Percentiles rank a stretch among this genome's conserved stretches.
Conservation (phyloP, 306 rosid genomes). For the Inga laurina region DNA sequence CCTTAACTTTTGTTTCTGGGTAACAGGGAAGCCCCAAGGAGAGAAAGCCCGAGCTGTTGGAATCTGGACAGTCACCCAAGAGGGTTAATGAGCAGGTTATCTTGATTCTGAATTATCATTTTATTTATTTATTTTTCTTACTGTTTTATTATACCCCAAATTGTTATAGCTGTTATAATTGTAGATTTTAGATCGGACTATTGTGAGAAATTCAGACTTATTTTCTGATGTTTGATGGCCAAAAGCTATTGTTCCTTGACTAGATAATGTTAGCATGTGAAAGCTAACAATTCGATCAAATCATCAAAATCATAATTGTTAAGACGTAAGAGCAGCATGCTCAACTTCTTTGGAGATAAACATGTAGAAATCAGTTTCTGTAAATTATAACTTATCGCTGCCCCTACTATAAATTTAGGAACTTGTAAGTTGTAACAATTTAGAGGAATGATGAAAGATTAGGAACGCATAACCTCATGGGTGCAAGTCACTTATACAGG, state of each 20-base stretch:
- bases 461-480: not conserved
- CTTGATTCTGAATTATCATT: not conserved
- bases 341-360: not conserved
- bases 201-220: constrained; percentile 13
- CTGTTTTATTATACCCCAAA: not conserved
- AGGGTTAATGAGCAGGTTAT: constrained; percentile 53
- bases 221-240: constrained; percentile 17
- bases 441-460: not conserved
- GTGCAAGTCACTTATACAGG: not conserved
- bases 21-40: constrained; percentile 56
- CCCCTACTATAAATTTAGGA: not conserved
- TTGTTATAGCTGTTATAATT: not conserved
- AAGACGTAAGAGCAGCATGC: constrained; percentile 2
- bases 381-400: not conserved
- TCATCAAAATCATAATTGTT: not conserved
- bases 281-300: not conserved
- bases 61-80: constrained; percentile 39
- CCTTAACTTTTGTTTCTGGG: constrained; percentile 2
- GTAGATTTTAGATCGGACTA: not conserved
- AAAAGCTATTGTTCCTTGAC: not conserved
- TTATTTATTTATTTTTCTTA: not conserved
- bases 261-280: constrained; percentile 13
- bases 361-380: not conserved
- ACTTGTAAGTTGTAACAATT: not conserved
- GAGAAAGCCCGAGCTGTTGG: constrained; percentile 46